Conservation (phyloP, 2,329 filamentous ascomycete species). For the Monilinia polystroma region DNA sequence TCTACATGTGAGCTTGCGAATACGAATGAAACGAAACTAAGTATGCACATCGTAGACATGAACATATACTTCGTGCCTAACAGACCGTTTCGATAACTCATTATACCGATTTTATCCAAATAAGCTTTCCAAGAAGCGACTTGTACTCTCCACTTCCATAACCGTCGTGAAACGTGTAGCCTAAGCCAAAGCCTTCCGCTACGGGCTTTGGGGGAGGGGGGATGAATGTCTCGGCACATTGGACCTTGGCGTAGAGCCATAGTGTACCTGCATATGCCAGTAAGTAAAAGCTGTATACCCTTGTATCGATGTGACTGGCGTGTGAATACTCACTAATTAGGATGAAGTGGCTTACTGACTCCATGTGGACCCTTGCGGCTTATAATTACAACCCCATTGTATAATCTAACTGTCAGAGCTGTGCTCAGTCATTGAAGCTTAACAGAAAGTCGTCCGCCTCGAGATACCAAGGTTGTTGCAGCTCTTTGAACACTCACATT, state of each 20-base stretch:
- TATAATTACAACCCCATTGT: neutral
- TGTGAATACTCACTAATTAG: neutral
- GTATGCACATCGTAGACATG: neutral
- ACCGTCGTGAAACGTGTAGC: neutral
- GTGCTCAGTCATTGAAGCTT: neutral
- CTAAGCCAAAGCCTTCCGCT: constrained; percentile 1
- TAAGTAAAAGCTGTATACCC: neutral
- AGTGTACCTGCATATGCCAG: neutral
- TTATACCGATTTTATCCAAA: neutral
- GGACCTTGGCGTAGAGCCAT: neutral
- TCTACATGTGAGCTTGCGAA: neutral
- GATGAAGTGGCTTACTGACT: neutral
- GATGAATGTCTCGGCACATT: neutral
- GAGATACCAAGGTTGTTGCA: neutral
- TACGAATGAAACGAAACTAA: neutral
- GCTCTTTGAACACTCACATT: neutral
- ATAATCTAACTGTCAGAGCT: neutral
- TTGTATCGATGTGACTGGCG: neutral
- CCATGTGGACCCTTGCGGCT: constrained; percentile 9
- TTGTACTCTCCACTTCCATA: neutral
- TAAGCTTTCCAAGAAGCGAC: neutral
- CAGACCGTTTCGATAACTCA: too few species aligned
- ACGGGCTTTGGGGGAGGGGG: neutral
- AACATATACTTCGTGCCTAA: neutral
- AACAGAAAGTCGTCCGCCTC: neutral